Base-by-base conservation (phyloP, 345 rosid genomes). In the Syzygium oleosum region DNA sequence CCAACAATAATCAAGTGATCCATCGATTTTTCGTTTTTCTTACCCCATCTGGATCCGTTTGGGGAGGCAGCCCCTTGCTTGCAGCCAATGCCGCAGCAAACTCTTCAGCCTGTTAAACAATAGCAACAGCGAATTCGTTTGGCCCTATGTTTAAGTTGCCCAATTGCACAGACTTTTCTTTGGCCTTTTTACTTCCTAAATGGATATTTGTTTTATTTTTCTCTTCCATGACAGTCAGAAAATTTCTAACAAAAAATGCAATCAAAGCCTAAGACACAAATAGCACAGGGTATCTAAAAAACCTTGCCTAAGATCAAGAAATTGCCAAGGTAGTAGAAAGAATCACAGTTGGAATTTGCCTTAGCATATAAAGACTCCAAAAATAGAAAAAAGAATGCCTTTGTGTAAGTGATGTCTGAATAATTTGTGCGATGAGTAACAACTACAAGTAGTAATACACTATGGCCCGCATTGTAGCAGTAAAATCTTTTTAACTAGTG, bases 81-180 rank as follows among this genome's bases (percentile, higher is more conserved):
- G 98, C 98, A 78, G 96, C 96, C 90, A 95, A 87, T 51, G 99
- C 98, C 51, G 95, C 94, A 86, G 97, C 95, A 51, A 96, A 88
- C 87, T 97, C 98, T 93, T 97, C 99, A 89, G 99, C 99, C 99
- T 98, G 93, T 89, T 86, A 87, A 34, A 29, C 85, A 59, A 52
- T 59, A 65, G 58, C 68, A 38, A 84, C 52, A 27, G 53, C 17
- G 14, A 51, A 73, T 73, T 73, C 25, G 41, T 34, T 34, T 73
- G 80, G 80, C 80, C 80, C 80, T 9, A 34, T 1, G 49, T 19
- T 73, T 2, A 68, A 68, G 46, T 17, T 17, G 80, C 80, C 80
- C 80, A 68, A 2, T 34, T 17, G 25, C 5, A 2, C 49, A 73
- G 25, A 34, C 12, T 34, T 73, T 73, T 73, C 80, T 34, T 17